Evolutionary conservation across 176 grass and related monocot genomes (phyloP), one percentile per base, ranked within the genome.

Genomic region (Bothriochloa decipiens): DNA sequence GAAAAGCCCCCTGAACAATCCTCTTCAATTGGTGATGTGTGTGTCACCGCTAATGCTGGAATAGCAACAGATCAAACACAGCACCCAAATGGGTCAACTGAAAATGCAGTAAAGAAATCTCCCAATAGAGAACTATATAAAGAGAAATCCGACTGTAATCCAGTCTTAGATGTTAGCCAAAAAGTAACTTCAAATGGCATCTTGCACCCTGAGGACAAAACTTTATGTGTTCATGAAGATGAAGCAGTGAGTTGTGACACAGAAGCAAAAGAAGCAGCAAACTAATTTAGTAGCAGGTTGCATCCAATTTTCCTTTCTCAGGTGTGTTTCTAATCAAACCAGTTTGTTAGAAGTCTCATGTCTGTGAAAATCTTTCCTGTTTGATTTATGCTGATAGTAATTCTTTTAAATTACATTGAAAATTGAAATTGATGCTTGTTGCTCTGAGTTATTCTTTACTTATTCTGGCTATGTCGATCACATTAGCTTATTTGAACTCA

Each of bases 221-320:
- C 36, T 67, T 65, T 63, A 79, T 67, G 60, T 63, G 65, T 14
- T 68, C 27, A 81, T 85, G 75, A 68, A 68, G 57, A 45, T 67
- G 82, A 87, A 84, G 75, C 78, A 83, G 76, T 72, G 37, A 23
- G 13, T 87, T 43, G 17, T 65, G 87, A 50, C 37, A 60, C 33
- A 42, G 83, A 75, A 85, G 55, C 76, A 86, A 83, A 39, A 79
- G 49, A 80, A 83, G 69, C 20, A 41, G 79, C 58, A 72, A 89
- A 80, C 26, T 92, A 92, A 80, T 82, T 74, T 72, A 50, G 68
- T 37, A 55, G 65, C 81, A 89, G 68, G 74, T 72, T 67, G 74
- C 72, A 81, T 85, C 74, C 52, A 29, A 83, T 91, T 84, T 94
- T 85, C 81, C 65, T 91, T 90, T 86, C 87, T 68, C 76, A 89